These are phyloP conservation scores for Pyrenophora teres DNA, from an alignment of 2,329 filamentous ascomycete genomes.

Conservation along the genomic window DNA sequence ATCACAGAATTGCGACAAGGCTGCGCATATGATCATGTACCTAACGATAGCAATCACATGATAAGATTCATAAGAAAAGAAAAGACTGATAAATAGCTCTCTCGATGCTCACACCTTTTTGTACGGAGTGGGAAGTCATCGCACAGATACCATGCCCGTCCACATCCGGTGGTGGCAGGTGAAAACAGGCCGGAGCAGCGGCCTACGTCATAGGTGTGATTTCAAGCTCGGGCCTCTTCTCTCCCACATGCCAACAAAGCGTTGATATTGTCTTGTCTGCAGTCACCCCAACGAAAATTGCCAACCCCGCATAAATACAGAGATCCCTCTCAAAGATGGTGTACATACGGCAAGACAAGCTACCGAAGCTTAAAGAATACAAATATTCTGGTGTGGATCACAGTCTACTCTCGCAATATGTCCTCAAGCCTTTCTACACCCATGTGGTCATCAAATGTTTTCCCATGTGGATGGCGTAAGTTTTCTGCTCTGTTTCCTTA, in stretches of 20 bases:
- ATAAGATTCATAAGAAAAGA: neutral
- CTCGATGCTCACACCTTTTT: neutral
- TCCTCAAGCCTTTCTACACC: constrained; percentile 97
- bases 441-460: constrained; percentile 93
- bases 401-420: constrained; percentile 86
- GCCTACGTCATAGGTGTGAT: constrained; percentile 40
- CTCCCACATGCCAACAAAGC: constrained; percentile 14
- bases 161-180: neutral
- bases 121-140: neutral
- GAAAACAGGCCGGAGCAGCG: constrained; percentile 13
- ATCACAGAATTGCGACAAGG: neutral
- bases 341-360: constrained; percentile 90
- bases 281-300: constrained; percentile 16
- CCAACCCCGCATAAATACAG: constrained; percentile 6
- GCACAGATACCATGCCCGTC: neutral
- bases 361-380: constrained; percentile 89
- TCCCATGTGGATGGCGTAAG: constrained; percentile 89
- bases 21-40: neutral
- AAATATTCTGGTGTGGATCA: constrained; percentile 93
- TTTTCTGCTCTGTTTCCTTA: constrained; percentile 25
- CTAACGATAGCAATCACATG: neutral
- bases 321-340: constrained; percentile 65
- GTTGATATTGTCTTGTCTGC: constrained; percentile 7
- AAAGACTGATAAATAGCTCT: too few relatives aligned
- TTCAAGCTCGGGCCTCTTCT: constrained; percentile 30